Percentiles rank a stretch among this genome's conserved stretches.
Conservation (phyloP, 139 green algal species). For the Chara braunii region DNA sequence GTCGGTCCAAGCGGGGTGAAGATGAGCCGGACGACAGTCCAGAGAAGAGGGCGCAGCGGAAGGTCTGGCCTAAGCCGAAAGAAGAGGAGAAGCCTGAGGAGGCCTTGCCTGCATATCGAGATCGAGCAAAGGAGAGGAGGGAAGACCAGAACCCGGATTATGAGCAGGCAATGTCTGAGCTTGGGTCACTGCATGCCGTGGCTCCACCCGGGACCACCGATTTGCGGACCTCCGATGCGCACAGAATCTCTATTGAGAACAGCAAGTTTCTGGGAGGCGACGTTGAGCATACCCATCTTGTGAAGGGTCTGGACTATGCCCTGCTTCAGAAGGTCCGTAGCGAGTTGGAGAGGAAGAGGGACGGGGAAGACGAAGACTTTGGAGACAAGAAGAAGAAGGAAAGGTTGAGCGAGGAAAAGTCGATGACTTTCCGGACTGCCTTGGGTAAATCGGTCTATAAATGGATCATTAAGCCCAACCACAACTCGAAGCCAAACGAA, state of each 20-base stretch:
- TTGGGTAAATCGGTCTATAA: not conserved
- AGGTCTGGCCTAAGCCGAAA: no score
- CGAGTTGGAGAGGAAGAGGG: slow-evolving; percentile 22
- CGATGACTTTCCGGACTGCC: not conserved
- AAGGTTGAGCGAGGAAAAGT: not conserved
- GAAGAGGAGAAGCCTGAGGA: not conserved
- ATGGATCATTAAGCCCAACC: not conserved
- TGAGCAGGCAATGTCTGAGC: slow-evolving; percentile 41
- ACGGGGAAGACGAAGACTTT: slow-evolving; percentile 1
- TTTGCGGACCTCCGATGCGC: slow-evolving; percentile 6
- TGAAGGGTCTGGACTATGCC: slow-evolving; percentile 89
- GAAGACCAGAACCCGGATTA: slow-evolving; percentile 55
- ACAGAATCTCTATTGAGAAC: slow-evolving; percentile 39
- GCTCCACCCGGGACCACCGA: slow-evolving; percentile 23
- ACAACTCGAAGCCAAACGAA: slow-evolving; percentile 42
- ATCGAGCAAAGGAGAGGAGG: slow-evolving; percentile 66
- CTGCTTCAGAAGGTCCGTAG: slow-evolving; percentile 69
- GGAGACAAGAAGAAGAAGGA: not conserved
- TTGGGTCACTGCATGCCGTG: slow-evolving; percentile 25
- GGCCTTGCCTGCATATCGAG: slow-evolving; percentile 33
- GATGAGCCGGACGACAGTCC: no score
- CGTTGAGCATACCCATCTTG: slow-evolving; percentile 82
- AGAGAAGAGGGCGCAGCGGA: no score
- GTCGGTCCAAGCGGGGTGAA: no score
- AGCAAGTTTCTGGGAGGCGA: slow-evolving; percentile 50